Conservation (phyloP, 139 green algal species). For the Dunaliella primolecta region DNA sequence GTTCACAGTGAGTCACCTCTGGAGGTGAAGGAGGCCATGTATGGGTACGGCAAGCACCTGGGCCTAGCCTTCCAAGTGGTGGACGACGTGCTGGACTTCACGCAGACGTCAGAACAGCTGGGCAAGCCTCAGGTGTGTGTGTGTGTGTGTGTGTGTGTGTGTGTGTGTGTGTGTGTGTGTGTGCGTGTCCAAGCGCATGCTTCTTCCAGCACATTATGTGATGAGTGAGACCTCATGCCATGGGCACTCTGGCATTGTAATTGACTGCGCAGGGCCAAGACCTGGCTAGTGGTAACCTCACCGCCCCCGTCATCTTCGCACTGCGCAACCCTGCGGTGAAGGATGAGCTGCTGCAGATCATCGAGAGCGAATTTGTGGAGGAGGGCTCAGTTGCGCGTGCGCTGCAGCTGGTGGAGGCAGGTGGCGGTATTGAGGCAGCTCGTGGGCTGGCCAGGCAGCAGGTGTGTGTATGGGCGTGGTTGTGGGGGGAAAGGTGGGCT, state of each 20-base stretch:
- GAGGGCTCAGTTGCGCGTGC: constrained; percentile 73
- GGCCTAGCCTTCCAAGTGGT: constrained; percentile 97
- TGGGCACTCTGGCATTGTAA: no score
- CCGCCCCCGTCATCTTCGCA: constrained; percentile 90
- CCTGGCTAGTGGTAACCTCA: constrained; percentile 94
- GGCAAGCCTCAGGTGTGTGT: constrained; percentile 81
- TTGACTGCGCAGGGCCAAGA: constrained; percentile 94
- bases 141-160: background rate
- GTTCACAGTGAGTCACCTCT: constrained; percentile 58
- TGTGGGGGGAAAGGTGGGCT: no score
- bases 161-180: background rate
- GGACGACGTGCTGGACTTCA: constrained; percentile 99
- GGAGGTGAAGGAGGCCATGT: constrained; percentile 88
- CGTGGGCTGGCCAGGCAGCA: constrained; percentile 68
- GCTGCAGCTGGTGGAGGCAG: constrained; percentile 73
- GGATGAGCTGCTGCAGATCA: constrained; percentile 69
- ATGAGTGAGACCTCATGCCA: no score
- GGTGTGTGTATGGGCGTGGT: no score
- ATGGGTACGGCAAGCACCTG: constrained; percentile 93
- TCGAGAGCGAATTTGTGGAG: constrained; percentile 81
- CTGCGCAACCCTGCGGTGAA: constrained; percentile 42
- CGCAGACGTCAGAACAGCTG: constrained; percentile 86
- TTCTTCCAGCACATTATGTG: background rate
- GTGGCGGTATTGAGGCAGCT: constrained; percentile 56
- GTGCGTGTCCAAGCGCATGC: background rate